phyloP scores from a whole-genome alignment of 768 basidiomycete genomes.

The Lactifluus echinatus region DNA sequence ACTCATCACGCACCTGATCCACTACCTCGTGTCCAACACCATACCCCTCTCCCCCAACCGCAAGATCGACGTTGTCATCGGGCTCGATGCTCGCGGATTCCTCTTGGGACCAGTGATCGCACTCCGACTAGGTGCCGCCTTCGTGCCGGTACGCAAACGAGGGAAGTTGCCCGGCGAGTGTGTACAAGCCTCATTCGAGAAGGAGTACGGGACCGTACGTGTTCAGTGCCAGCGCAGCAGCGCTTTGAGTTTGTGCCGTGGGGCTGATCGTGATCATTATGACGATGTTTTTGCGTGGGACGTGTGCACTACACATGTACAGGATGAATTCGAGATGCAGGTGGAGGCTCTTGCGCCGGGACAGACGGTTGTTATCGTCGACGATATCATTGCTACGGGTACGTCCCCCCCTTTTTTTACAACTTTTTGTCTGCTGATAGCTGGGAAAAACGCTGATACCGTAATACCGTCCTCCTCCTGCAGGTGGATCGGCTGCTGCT shows the following conservation, averaged over 20 bases:
- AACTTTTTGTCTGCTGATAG: not conserved
- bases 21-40: slow-evolving; percentile 77
- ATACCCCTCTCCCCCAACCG: slow-evolving; percentile 48
- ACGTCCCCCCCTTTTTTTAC: slow-evolving; percentile 21
- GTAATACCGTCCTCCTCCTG: not conserved
- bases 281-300: too few relatives aligned
- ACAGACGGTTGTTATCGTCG: slow-evolving; percentile 78
- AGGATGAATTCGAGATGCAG: slow-evolving; percentile 98
- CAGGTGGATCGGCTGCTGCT: slow-evolving; percentile 89
- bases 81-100: slow-evolving; percentile 94
- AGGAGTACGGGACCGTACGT: slow-evolving; percentile 86
- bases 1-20: slow-evolving; percentile 78
- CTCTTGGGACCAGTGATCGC: slow-evolving; percentile 91
- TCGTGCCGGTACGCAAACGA: slow-evolving; percentile 89
- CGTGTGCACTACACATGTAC: not conserved
- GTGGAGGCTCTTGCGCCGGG: slow-evolving; percentile 73
- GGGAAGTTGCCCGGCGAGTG: slow-evolving; percentile 93
- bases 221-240: too few relatives aligned
- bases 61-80: slow-evolving; percentile 89
- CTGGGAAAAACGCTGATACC: not conserved
- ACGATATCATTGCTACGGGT: slow-evolving; percentile 97
- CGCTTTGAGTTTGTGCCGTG: too few relatives aligned
- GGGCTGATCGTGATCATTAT: too few relatives aligned
- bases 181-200: slow-evolving; percentile 67
- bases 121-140: slow-evolving; percentile 81